These are phyloP conservation scores for Sporothrix brasiliensis DNA, from an alignment of 2,329 filamentous ascomycete species.

Conservation along the genomic window DNA sequence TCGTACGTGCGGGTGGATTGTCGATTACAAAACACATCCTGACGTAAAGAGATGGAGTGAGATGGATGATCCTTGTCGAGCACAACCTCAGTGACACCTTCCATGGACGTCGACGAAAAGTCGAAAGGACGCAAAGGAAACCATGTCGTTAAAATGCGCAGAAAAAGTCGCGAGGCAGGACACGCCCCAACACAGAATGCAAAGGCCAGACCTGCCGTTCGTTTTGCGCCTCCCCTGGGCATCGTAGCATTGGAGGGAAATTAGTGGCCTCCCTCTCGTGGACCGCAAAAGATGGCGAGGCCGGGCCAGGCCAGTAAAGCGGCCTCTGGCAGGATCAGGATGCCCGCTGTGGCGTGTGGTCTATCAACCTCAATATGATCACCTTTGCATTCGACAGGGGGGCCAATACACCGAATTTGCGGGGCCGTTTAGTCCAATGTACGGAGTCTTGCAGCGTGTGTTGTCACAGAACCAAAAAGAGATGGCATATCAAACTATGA, in stretches of 20 bases:
- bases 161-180: too few species aligned
- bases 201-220: not conserved
- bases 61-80: not conserved
- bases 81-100: not conserved
- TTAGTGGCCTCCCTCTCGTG: not conserved
- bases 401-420: not conserved
- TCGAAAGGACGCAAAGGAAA: not conserved
- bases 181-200: not conserved
- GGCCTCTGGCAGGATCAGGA: not conserved
- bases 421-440: not conserved
- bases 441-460: not conserved
- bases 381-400: not conserved
- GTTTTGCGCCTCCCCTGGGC: not conserved
- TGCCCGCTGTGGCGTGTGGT: not conserved
- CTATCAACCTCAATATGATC: not conserved
- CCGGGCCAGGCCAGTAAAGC: not conserved
- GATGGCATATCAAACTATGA: not conserved
- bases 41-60: not conserved
- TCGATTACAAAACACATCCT: not conserved
- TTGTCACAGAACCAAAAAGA: conserved; percentile 7
- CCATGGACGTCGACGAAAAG: not conserved
- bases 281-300: not conserved
- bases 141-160: too few species aligned
- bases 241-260: not conserved
- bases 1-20: not conserved